Percentiles rank a stretch among this genome's conserved stretches.
Evolutionary conservation across 345 rosid species (phyloP).

Genomic region (Syzygium grande): DNA sequence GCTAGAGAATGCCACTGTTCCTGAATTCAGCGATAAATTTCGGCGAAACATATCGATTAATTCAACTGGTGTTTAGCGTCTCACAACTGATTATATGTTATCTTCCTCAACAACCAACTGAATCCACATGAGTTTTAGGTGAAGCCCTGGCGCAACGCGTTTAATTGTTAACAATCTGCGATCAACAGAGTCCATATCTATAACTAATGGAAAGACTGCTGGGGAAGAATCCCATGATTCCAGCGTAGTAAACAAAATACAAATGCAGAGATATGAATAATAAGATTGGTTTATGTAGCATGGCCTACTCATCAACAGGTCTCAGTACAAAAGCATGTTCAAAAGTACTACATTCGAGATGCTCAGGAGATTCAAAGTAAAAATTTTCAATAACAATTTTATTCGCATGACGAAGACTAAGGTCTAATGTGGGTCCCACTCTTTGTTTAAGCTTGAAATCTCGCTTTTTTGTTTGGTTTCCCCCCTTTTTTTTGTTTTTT

Average conservation of each 20-base stretch:
- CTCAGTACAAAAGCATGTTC: neutral
- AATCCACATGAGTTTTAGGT: neutral
- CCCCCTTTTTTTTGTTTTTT: no score
- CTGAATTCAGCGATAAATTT: neutral
- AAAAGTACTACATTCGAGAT: neutral
- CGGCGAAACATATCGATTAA: neutral
- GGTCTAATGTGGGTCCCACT: neutral
- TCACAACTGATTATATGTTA: neutral
- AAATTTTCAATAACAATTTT: neutral
- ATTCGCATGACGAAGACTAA: neutral
- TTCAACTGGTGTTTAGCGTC: neutral
- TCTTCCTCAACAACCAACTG: neutral
- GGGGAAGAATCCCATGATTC: neutral
- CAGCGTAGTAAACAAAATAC: neutral
- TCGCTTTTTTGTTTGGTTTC: neutral
- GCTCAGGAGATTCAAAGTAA: neutral
- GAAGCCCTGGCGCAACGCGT: rapidly evolving
- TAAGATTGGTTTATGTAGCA: neutral
- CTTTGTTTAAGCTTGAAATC: neutral
- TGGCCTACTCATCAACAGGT: neutral
- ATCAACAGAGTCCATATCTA: neutral
- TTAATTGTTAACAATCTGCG: neutral
- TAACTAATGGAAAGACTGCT: neutral
- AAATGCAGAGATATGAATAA: neutral
- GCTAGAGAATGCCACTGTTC: neutral